Evolutionary conservation across 164 flowering plant species (phyloP).

Genomic region (Stephania yunnanensis): DNA sequence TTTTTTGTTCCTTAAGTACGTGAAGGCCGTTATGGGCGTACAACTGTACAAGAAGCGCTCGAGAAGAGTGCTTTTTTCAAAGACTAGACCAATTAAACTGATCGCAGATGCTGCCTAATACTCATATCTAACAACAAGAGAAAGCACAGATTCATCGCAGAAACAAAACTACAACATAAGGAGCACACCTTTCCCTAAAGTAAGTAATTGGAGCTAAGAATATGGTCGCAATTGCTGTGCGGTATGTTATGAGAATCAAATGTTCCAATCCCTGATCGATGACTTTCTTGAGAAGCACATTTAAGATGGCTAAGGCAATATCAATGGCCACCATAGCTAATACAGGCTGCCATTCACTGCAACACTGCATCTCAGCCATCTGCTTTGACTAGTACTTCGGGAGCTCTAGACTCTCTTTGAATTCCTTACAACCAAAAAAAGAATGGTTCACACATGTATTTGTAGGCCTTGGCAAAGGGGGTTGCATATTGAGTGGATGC

Average conservation of each 20-base stretch:
- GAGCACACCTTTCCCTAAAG: constrained; percentile 59
- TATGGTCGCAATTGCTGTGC: constrained; percentile 40
- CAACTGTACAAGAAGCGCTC: neutral
- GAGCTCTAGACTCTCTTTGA: neutral
- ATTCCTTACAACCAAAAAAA: constrained; percentile 4
- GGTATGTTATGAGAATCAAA: constrained; percentile 51
- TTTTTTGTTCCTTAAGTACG: neutral
- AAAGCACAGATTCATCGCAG: neutral
- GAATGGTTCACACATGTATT: neutral
- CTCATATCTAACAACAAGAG: neutral
- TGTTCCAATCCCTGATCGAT: constrained; percentile 51
- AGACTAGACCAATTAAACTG: neutral
- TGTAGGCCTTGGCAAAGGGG: constrained; percentile 14
- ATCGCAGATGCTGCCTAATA: neutral
- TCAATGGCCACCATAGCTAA: constrained; percentile 46
- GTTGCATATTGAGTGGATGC: constrained; percentile 30
- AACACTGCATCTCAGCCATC: constrained; percentile 30
- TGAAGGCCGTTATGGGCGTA: neutral
- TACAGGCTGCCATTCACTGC: constrained; percentile 46
- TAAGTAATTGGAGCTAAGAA: constrained; percentile 64
- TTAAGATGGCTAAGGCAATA: constrained; percentile 51
- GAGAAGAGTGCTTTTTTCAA: neutral
- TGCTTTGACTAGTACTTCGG: neutral
- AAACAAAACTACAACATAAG: neutral
- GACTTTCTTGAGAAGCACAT: constrained; percentile 62